phyloP scores from a whole-genome alignment of 2,329 filamentous ascomycete genomes.

The Cadophora malorum region DNA sequence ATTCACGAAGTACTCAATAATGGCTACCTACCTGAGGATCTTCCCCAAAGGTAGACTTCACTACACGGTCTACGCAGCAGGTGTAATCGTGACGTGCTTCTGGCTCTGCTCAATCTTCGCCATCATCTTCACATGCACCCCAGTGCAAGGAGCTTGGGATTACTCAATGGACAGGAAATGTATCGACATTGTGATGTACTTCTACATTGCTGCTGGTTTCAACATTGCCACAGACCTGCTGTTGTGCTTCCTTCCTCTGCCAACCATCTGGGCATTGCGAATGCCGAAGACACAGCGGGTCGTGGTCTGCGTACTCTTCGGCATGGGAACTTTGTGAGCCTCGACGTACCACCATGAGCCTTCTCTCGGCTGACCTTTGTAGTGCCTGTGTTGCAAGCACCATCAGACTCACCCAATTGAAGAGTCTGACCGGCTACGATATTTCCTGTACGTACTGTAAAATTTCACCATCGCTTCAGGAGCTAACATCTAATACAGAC shows the following conservation, averaged over 20 bases:
- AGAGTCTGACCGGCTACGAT: slow-evolving; percentile 23
- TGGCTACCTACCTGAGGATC: slow-evolving; percentile 31
- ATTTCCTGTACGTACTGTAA: slow-evolving; percentile 23
- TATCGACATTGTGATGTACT: slow-evolving; percentile 29
- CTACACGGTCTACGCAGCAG: slow-evolving; percentile 19
- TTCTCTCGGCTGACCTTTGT: neutral
- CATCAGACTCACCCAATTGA: slow-evolving; percentile 25
- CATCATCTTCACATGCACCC: slow-evolving; percentile 33
- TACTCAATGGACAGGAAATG: slow-evolving; percentile 24
- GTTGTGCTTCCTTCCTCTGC: slow-evolving; percentile 30
- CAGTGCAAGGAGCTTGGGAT: slow-evolving; percentile 29
- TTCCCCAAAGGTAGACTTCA: slow-evolving; percentile 24
- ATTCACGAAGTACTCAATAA: slow-evolving; percentile 31
- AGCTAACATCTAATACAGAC: slow-evolving; percentile 16
- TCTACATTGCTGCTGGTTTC: slow-evolving; percentile 28
- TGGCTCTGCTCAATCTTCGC: slow-evolving; percentile 32
- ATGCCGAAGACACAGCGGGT: slow-evolving; percentile 29
- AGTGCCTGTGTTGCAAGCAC: slow-evolving; percentile 35
- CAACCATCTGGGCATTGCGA: slow-evolving; percentile 31
- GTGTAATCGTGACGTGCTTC: slow-evolving; percentile 17
- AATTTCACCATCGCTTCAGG: neutral
- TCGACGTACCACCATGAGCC: neutral
- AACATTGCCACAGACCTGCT: slow-evolving; percentile 31
- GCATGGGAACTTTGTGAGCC: slow-evolving; percentile 32
- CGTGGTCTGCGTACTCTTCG: slow-evolving; percentile 27